phyloP scores from a whole-genome alignment of 2,329 filamentous ascomycete species.

The Claviceps humidiphila region DNA sequence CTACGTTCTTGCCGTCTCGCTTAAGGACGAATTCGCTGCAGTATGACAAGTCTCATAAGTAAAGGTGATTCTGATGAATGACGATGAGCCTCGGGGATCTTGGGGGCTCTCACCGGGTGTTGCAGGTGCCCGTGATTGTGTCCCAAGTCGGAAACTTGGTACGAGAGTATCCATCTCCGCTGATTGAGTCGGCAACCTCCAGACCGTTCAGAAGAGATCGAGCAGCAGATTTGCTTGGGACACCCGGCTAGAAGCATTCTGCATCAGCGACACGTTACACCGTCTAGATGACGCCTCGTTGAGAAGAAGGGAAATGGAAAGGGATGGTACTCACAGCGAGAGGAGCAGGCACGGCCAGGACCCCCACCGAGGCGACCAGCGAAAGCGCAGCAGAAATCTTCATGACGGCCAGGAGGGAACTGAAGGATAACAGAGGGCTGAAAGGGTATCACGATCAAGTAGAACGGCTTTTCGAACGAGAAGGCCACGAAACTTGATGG shows the following conservation, averaged over 20 bases:
- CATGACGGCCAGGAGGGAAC: conserved; percentile 11
- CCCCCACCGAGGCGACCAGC: conserved; percentile 13
- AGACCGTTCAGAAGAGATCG: conserved; percentile 43
- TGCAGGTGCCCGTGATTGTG: conserved; percentile 51
- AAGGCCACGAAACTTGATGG: too few relatives aligned
- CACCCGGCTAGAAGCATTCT: conserved; percentile 33
- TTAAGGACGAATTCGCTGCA: conserved; percentile 52
- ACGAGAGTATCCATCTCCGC: conserved; percentile 47
- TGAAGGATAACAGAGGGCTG: too few relatives aligned
- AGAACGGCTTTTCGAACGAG: too few relatives aligned
- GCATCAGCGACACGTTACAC: neutral
- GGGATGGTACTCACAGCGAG: conserved; percentile 11
- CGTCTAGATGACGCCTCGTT: neutral
- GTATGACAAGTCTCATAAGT: neutral
- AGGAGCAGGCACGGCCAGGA: conserved; percentile 16
- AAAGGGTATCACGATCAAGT: too few relatives aligned
- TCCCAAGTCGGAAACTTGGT: conserved; percentile 61
- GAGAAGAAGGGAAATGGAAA: neutral
- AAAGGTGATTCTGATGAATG: too few relatives aligned
- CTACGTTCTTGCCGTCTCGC: conserved; percentile 56
- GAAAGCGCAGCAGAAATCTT: conserved; percentile 17
- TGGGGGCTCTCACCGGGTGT: conserved; percentile 38
- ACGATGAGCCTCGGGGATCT: neutral
- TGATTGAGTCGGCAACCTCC: conserved; percentile 41
- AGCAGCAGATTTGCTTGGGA: conserved; percentile 47